Evolutionary conservation across 805 yeast genomes (phyloP), one percentile per base, ranked within the genome.

Genomic region (Lipomyces kockii): DNA sequence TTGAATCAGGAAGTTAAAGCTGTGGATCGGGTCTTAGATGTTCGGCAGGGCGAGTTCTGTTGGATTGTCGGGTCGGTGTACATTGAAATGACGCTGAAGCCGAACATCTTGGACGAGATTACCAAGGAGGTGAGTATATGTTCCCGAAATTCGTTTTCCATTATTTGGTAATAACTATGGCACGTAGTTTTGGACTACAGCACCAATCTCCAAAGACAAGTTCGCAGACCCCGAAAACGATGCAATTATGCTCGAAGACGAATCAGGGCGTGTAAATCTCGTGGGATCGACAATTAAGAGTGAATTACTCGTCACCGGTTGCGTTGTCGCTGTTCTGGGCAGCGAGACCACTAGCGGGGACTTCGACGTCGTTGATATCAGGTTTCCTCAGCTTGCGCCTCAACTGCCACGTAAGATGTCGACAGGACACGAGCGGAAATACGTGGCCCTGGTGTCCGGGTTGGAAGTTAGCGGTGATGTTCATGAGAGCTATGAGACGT

Each of bases 61-160:
- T 95, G 94, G 94, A 87, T 92, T 12, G 83, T 89, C 32, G 99
- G 99, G 2, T 91, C 98, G 0, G 83, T 93, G 0, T 92, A 89
- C 74, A 84, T 91, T 73, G 97, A 93, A 68, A 84, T 91, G 88
- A 87, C 87, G 74, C 86, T 86, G 74, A 95, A 95, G 75, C 92
- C 97, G 3, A 89, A 93, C 76, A 88, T 95, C 61, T 79, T 95
- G 64, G 85, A 86, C 55, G 98, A 95, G 69, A 92, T 94, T 8
- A 86, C 89, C 39, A 84, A 83, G 12, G 69, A 71, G 25, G 71
- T 70, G 32, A 63, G 63, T 60, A 12, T 37, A 27, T 8, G 9
- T 1, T 17, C 17, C n/a, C 2, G n/a, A 35, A 37, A 22, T 17
- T 8, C 17, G 9, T 52, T 8, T 29, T 22, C 27, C 5, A 1